These are phyloP conservation scores for Termitomyces sp. DNA, from an alignment of 768 basidiomycete genomes.

Conservation along the genomic window DNA sequence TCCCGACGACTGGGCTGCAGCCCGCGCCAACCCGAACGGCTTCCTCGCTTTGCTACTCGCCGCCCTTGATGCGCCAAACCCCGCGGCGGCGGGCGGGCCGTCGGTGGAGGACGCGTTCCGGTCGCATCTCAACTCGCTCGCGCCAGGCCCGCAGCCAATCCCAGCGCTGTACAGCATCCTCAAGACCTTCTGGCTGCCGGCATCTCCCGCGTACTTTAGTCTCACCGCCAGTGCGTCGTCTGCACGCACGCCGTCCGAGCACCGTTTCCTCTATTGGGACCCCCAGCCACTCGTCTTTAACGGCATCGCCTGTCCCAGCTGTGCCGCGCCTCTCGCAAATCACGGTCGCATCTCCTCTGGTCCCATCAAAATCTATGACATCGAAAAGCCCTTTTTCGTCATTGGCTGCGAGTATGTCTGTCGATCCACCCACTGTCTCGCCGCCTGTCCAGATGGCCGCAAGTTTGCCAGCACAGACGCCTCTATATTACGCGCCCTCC, in stretches of 20 bases:
- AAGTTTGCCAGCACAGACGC: conserved; percentile 69
- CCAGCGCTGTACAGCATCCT: conserved; percentile 72
- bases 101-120: conserved; percentile 76
- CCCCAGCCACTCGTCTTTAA: conserved; percentile 80
- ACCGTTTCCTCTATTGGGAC: conserved; percentile 85
- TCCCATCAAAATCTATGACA: conserved; percentile 74
- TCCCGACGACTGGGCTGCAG: conserved; percentile 60
- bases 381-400: conserved; percentile 75
- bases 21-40: conserved; percentile 49
- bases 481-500: conserved; percentile 65
- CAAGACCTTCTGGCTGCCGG: conserved; percentile 82
- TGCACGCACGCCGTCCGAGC: conserved; percentile 63
- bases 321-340: conserved; percentile 54
- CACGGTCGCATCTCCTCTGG: conserved; percentile 69
- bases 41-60: conserved; percentile 55
- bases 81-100: conserved; percentile 53
- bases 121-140: conserved; percentile 64
- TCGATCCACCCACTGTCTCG: conserved; percentile 41
- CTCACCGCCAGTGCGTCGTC: conserved; percentile 68
- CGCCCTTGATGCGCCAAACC: conserved; percentile 58
- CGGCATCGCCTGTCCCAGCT: conserved; percentile 69
- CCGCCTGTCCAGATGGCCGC: conserved; percentile 46
- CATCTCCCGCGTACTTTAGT: conserved; percentile 71
- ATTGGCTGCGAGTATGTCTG: conserved; percentile 83
- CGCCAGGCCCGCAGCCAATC: conserved; percentile 50